phyloP scores from a whole-genome alignment of 768 basidiomycete species.

The Serendipita sp. region DNA sequence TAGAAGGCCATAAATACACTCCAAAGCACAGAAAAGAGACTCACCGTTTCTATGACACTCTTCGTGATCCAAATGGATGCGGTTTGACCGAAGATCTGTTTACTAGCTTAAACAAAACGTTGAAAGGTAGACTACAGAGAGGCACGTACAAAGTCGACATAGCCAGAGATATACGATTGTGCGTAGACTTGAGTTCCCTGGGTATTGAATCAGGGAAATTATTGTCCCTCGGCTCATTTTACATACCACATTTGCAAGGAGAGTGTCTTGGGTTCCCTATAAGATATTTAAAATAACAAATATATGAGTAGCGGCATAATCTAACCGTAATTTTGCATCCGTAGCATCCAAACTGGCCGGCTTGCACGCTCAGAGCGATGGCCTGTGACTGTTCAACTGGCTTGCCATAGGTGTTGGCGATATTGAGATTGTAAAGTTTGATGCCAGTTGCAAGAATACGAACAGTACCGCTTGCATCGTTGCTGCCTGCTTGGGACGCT shows the following conservation, averaged over 20 bases:
- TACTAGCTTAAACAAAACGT: not conserved
- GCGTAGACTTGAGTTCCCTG: constrained; percentile 32
- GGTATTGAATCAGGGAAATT: not conserved
- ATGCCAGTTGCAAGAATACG: constrained; percentile 10
- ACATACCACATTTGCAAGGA: not conserved
- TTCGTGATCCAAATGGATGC: constrained; percentile 5
- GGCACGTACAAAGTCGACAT: constrained; percentile 34
- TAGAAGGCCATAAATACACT: not conserved
- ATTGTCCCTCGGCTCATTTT: not conserved
- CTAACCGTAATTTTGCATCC: constrained; percentile 7
- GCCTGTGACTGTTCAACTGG: constrained; percentile 1
- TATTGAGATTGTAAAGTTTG: constrained; percentile 10
- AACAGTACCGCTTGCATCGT: constrained; percentile 12
- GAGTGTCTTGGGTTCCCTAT: constrained; percentile 1
- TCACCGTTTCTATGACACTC: constrained; percentile 4
- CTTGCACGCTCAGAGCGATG: constrained; percentile 8
- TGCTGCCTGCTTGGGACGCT: constrained; percentile 12
- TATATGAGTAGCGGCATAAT: not conserved
- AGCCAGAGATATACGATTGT: constrained; percentile 25
- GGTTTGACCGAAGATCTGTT: constrained; percentile 7
- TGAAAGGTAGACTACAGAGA: constrained; percentile 25
- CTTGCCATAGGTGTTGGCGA: constrained; percentile 12
- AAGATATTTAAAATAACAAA: not conserved
- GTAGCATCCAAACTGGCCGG: constrained; percentile 4
- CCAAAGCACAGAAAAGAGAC: not conserved